Conservation (phyloP, 768 basidiomycete genomes). For the Amanita brunnescens region DNA sequence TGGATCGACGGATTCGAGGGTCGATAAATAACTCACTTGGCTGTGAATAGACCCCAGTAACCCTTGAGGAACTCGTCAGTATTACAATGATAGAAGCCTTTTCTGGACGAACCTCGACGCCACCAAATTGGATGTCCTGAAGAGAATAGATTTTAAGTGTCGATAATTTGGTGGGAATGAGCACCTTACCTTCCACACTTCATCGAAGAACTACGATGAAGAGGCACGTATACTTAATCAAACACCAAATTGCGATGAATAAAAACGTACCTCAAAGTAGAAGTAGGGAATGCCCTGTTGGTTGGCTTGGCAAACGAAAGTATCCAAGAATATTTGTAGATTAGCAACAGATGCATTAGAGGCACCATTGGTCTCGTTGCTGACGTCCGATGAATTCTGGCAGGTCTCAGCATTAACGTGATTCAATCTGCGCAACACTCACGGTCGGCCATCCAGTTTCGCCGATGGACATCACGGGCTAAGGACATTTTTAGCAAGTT, state of each 20-base stretch:
- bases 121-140: constrained; percentile 57
- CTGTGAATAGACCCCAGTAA: constrained; percentile 41
- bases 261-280: constrained; percentile 61
- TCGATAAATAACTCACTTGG: constrained; percentile 28
- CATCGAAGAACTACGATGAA: constrained; percentile 55
- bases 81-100: neutral
- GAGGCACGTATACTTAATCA: neutral
- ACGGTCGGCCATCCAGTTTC: constrained; percentile 84
- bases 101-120: constrained; percentile 47
- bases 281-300: constrained; percentile 71
- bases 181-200: constrained; percentile 55
- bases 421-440: constrained; percentile 13
- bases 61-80: constrained; percentile 18
- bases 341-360: constrained; percentile 51
- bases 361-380: constrained; percentile 56
- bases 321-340: constrained; percentile 65
- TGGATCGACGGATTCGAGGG: neutral
- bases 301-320: constrained; percentile 88
- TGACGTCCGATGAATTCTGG: constrained; percentile 48
- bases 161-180: neutral
- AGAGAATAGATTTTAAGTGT: neutral
- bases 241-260: neutral
- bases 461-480: constrained; percentile 81
- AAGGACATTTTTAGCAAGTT: constrained; percentile 3
- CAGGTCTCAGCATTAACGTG: neutral